A percentile compares a stretch with the other conserved stretches of the same genome.
phyloP scores from a whole-genome alignment of 768 basidiomycete genomes.

The Lentinula raphanica region DNA sequence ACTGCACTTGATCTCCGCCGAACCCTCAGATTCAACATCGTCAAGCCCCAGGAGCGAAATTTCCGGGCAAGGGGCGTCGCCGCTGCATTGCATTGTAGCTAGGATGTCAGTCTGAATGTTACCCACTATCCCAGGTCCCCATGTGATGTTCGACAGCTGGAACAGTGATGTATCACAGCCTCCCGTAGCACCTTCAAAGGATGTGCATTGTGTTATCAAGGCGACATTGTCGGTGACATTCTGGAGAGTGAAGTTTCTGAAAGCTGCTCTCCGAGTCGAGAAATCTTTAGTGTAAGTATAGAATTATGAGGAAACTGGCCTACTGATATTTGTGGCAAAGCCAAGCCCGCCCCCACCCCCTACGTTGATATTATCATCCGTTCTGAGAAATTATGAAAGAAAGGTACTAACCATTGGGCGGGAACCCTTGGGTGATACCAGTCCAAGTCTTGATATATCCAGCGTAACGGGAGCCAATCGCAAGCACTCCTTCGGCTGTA shows the following conservation, averaged over 20 bases:
- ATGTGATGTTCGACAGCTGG: conserved; percentile 27
- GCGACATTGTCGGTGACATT: conserved; percentile 18
- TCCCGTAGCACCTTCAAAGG: conserved; percentile 27
- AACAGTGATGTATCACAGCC: conserved; percentile 29
- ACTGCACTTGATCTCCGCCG: conserved; percentile 16
- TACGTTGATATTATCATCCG: no score
- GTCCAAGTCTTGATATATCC: conserved; percentile 34
- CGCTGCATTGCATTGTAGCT: conserved; percentile 27
- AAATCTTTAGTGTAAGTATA: no score
- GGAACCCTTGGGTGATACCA: conserved; percentile 16
- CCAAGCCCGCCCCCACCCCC: conserved; percentile 29
- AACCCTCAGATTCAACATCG: conserved; percentile 11
- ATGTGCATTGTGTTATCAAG: conserved; percentile 25
- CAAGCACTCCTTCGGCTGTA: conserved; percentile 21
- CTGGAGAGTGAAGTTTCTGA: conserved; percentile 20
- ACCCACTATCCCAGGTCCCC: conserved; percentile 21
- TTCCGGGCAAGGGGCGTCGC: conserved; percentile 24
- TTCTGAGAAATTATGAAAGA: not conserved
- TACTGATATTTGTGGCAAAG: conserved; percentile 24
- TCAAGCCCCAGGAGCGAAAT: conserved; percentile 20
- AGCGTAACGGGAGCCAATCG: conserved; percentile 18
- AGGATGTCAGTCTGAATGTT: conserved; percentile 18
- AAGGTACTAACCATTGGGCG: conserved; percentile 24
- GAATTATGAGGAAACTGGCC: not conserved
- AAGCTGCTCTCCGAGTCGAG: conserved; percentile 12